These are phyloP conservation scores for Solanum etuberosum DNA, from an alignment of 257 asterid species.

Conservation along the genomic window DNA sequence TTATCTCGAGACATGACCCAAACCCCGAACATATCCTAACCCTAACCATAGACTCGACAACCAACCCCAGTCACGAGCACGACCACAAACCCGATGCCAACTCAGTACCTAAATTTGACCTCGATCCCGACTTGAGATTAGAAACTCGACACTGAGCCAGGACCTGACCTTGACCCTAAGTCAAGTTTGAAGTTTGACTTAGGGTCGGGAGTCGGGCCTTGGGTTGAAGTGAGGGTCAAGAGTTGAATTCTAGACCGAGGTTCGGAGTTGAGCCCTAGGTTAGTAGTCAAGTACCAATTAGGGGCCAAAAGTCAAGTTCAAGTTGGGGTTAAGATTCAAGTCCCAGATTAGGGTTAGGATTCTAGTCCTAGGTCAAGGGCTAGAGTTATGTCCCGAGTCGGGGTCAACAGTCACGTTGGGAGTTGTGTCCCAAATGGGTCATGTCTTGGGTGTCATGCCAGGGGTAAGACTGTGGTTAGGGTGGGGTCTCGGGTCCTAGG, in stretches of 20 bases:
- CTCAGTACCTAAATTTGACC: background rate
- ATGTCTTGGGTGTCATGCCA: background rate
- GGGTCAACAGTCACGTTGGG: background rate
- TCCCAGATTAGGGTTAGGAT: background rate
- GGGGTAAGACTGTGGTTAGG: background rate
- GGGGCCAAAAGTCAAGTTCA: background rate
- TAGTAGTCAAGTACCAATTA: background rate
- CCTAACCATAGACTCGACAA: background rate
- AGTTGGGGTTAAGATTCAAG: background rate
- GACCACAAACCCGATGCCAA: background rate
- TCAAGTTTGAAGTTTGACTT: background rate
- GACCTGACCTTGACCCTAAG: background rate
- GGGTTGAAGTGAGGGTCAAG: background rate
- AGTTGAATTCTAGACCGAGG: background rate
- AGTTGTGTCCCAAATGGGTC: background rate
- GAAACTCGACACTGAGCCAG: background rate
- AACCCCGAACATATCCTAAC: background rate
- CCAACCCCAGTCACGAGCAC: background rate
- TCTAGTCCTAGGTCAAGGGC: background rate
- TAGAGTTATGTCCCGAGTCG: background rate
- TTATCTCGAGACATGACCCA: background rate
- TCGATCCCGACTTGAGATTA: background rate
- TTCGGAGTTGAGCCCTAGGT: background rate
- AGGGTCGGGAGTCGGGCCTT: background rate
- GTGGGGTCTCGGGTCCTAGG: background rate